These are phyloP conservation scores for Aspergillus baeticus DNA, from an alignment of 495 filamentous ascomycete species.

Conservation along the genomic window DNA sequence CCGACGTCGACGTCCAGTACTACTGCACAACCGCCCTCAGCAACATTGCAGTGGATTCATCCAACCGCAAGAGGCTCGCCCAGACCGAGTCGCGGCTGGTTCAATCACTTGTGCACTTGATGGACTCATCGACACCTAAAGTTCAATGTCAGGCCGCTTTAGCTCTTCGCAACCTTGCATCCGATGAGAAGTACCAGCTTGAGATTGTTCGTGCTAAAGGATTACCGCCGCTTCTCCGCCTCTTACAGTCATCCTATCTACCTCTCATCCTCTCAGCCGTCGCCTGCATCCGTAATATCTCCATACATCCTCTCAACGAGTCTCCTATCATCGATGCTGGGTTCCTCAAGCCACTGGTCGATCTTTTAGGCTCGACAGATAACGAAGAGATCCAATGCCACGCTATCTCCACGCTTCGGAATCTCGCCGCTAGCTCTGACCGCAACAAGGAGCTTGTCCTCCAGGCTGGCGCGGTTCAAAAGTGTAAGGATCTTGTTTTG, in stretches of 20 bases:
- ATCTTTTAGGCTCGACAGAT: conserved; percentile 89
- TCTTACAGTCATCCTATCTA: conserved; percentile 91
- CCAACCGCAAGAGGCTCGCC: conserved; percentile 85
- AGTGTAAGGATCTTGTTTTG: conserved; percentile 95
- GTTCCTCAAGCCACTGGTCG: conserved; percentile 89
- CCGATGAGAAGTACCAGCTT: conserved; percentile 97
- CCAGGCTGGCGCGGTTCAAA: conserved; percentile 94
- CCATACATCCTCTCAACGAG: conserved; percentile 97
- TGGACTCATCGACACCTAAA: conserved; percentile 96
- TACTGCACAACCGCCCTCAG: conserved; percentile 98
- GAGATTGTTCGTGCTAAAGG: conserved; percentile 92
- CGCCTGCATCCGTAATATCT: conserved; percentile 97
- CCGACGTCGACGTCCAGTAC: conserved; percentile 97
- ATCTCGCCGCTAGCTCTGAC: conserved; percentile 94
- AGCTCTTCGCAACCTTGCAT: conserved; percentile 90
- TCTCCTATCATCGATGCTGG: conserved; percentile 99
- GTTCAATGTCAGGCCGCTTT: conserved; percentile 97
- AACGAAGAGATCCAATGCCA: conserved; percentile 99
- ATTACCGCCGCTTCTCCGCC: conserved; percentile 76
- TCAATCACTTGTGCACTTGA: conserved; percentile 88
- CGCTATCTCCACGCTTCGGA: conserved; percentile 93
- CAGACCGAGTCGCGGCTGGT: conserved; percentile 86
- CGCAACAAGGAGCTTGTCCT: conserved; percentile 95
- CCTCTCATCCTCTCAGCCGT: conserved; percentile 96
- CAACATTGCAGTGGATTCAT: conserved; percentile 94